Base-by-base conservation (phyloP, 345 rosid species). In the Sisymbrium irio region DNA sequence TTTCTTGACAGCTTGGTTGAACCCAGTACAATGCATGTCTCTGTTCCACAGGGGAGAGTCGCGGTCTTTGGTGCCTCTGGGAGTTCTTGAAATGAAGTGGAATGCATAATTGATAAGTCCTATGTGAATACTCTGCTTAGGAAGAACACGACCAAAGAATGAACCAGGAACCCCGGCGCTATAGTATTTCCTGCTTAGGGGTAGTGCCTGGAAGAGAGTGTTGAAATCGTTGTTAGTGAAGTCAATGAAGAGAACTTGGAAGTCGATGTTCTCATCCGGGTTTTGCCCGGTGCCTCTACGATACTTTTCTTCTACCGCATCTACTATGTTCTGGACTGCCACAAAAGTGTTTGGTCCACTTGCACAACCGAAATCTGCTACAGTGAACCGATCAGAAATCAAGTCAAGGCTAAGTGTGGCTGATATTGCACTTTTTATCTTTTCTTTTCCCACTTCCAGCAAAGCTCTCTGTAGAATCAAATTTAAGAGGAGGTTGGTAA, bases 161-260 rank as follows among this genome's bases (percentile, higher is more conserved):
- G 82, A 79, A 3, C 87, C 84, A 0, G 86, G 82, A 27, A 83
- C 74, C 3, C 77, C 84, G 1, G 78, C 74, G 0, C 45, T 76
- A 14, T 73, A 69, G 78, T 81, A 86, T 13, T 13, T 4, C 25
- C 66, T 51, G 2, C 40, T 50, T 1, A 14, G 8, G 0, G 84
- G 85, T 65, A 80, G 86, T 61, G 78, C 41, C 15, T 65, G 30
- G 55, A 86, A 84, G 47, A 88, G 88, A 63, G 88, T 76, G 59
- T 88, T 88, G 85, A 85, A 88, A 71, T 88, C 89, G 27, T 85
- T 88, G 40, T 18, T 61, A 9, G 66, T 13, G 9, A 70, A 83
- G 28, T 86, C 90, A 25, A 67, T 71, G n/a, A 69, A 81, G 3
- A 69, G 18, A 15, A 76, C 79, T 32, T 76, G 75, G 39, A 76